These are phyloP conservation scores for Zygnema cylindricum DNA, from an alignment of 139 green algal species.

Conservation along the genomic window DNA sequence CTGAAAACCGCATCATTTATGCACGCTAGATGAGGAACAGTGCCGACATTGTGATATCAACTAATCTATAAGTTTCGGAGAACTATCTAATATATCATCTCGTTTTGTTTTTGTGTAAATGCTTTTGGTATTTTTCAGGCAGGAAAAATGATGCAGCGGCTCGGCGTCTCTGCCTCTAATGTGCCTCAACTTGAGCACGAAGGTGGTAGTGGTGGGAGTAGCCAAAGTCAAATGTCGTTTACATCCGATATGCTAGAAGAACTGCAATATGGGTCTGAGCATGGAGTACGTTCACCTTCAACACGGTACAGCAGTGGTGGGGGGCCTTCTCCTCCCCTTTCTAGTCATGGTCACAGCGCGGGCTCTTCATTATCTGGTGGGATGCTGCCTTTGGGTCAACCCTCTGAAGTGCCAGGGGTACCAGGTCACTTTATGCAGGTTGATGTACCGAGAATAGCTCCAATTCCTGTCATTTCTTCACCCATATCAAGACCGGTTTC, in stretches of 20 bases:
- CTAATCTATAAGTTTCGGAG: no score
- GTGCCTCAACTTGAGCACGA: background rate
- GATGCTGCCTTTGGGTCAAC: background rate
- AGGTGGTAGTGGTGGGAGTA: background rate
- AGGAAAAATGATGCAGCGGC: slow-evolving; percentile 19
- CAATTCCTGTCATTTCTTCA: background rate
- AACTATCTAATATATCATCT: no score
- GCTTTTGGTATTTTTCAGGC: background rate
- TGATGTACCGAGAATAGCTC: background rate
- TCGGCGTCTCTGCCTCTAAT: background rate
- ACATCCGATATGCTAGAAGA: background rate
- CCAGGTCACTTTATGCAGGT: background rate
- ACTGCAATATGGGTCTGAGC: background rate
- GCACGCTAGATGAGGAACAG: no score
- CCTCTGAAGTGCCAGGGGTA: background rate
- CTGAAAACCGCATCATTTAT: no score
- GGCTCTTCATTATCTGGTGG: no score
- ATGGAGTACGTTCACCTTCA: background rate
- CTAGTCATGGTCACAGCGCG: background rate
- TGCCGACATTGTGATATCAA: no score
- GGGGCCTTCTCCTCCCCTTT: background rate
- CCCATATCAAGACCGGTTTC: background rate
- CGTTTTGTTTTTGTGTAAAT: background rate
- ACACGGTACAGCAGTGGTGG: background rate
- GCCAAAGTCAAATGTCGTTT: background rate